Percentiles rank a stretch among this genome's conserved stretches.
Conservation (phyloP, 2,329 filamentous ascomycete species). For the Gaeumannomyces tritici region DNA sequence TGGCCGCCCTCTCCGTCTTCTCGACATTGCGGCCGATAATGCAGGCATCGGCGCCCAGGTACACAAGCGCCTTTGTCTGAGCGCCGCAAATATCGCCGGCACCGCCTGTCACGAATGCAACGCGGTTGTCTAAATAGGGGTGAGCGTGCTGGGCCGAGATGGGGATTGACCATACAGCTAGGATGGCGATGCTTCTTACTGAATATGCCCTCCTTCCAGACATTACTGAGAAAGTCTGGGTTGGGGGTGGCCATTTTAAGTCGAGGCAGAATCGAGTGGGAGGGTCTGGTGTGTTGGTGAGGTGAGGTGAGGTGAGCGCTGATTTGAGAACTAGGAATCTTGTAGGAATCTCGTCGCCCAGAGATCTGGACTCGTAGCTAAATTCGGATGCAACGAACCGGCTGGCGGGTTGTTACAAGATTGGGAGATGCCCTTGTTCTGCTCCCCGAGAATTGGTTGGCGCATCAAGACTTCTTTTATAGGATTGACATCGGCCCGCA, state of each 20-base stretch:
- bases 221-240: constrained; percentile 60
- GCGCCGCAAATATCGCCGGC: constrained; percentile 90
- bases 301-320: not conserved
- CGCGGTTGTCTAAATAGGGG: constrained; percentile 61
- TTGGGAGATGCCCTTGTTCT: not conserved
- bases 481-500: not conserved
- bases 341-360: too few species aligned
- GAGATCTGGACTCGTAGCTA: too few species aligned
- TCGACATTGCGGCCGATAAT: constrained; percentile 85
- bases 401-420: not conserved
- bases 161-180: not conserved
- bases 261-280: too few species aligned
- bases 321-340: too few species aligned
- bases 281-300: too few species aligned
- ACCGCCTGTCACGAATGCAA: constrained; percentile 91
- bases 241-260: not conserved
- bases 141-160: not conserved
- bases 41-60: constrained; percentile 85
- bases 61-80: constrained; percentile 83
- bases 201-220: constrained; percentile 85
- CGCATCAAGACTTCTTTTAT: too few species aligned
- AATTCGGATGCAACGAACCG: too few species aligned
- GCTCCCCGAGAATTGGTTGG: too few species aligned
- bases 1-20: constrained; percentile 75
- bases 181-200: constrained; percentile 36